Conservation (phyloP, 2,329 filamentous ascomycete species). For the Aspergillus latus region DNA sequence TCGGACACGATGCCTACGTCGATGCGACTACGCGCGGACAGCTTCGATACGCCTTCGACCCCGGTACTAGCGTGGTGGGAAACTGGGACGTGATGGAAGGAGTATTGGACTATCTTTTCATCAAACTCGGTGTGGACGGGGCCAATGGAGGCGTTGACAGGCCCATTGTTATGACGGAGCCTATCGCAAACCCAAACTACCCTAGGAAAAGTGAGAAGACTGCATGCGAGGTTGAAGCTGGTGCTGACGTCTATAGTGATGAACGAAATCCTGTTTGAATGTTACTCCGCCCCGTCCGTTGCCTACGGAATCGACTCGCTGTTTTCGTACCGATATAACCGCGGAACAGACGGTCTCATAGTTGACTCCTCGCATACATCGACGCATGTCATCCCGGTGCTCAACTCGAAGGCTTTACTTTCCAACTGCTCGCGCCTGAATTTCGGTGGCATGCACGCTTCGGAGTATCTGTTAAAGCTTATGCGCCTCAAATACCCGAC, state of each 20-base stretch:
- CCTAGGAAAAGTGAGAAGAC: slow-evolving; percentile 71
- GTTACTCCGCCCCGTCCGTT: slow-evolving; percentile 84
- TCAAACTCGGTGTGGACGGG: slow-evolving; percentile 84
- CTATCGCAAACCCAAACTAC: slow-evolving; percentile 87
- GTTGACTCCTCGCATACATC: slow-evolving; percentile 90
- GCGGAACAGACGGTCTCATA: slow-evolving; percentile 81
- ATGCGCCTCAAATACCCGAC: slow-evolving; percentile 87
- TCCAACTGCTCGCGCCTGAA: slow-evolving; percentile 85
- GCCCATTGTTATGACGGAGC: slow-evolving; percentile 93
- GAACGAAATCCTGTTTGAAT: slow-evolving; percentile 97
- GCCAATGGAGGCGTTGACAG: slow-evolving; percentile 73
- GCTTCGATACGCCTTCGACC: slow-evolving; percentile 86
- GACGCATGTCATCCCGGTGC: slow-evolving; percentile 91
- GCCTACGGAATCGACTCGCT: slow-evolving; percentile 95
- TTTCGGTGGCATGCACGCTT: slow-evolving; percentile 88
- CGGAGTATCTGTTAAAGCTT: slow-evolving; percentile 88
- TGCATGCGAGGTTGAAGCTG: background rate
- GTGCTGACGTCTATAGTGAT: slow-evolving; percentile 62
- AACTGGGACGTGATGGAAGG: slow-evolving; percentile 99
- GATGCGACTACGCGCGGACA: slow-evolving; percentile 91
- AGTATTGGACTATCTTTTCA: slow-evolving; percentile 87
- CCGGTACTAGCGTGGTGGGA: slow-evolving; percentile 84
- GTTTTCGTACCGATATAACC: slow-evolving; percentile 93
- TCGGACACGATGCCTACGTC: slow-evolving; percentile 88
- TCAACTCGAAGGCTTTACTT: slow-evolving; percentile 80